Evolutionary conservation across 1,139 yeast species (phyloP).

Genomic region (Suhomyces chickasaworum): DNA sequence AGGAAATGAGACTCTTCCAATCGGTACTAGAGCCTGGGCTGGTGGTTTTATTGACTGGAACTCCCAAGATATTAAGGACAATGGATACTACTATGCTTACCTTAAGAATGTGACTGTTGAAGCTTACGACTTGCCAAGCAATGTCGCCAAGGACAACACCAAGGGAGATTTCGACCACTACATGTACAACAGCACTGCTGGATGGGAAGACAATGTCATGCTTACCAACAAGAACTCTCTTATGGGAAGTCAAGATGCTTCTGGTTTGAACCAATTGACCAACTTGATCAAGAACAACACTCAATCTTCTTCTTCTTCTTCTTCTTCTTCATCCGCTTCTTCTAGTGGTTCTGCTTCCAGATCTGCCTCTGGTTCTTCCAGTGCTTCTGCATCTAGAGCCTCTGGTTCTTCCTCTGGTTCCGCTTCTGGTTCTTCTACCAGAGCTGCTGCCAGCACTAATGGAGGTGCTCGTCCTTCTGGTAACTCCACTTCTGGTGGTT

Average conservation of each 20-base stretch:
- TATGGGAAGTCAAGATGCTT: slow-evolving; percentile 59
- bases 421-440: background rate
- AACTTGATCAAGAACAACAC: slow-evolving; percentile 19
- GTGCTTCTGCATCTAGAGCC: background rate
- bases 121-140: slow-evolving; percentile 71
- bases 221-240: slow-evolving; percentile 63
- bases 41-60: slow-evolving; percentile 90
- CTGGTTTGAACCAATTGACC: slow-evolving; percentile 64
- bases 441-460: background rate
- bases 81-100: slow-evolving; percentile 77
- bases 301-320: slow-evolving; percentile 11
- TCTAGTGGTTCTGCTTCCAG: slow-evolving; percentile 5
- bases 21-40: slow-evolving; percentile 91
- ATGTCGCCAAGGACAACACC: slow-evolving; percentile 31
- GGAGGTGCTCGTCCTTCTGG: background rate
- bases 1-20: slow-evolving; percentile 63
- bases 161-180: slow-evolving; percentile 47
- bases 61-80: slow-evolving; percentile 65
- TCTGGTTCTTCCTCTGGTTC: background rate
- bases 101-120: slow-evolving; percentile 60
- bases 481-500: background rate
- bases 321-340: slow-evolving; percentile 10
- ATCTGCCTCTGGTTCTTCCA: slow-evolving; percentile 2
- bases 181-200: slow-evolving; percentile 54
- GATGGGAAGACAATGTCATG: slow-evolving; percentile 46